Evolutionary conservation across 2,329 filamentous ascomycete genomes (phyloP).

Genomic region (Monosporascus sp.): DNA sequence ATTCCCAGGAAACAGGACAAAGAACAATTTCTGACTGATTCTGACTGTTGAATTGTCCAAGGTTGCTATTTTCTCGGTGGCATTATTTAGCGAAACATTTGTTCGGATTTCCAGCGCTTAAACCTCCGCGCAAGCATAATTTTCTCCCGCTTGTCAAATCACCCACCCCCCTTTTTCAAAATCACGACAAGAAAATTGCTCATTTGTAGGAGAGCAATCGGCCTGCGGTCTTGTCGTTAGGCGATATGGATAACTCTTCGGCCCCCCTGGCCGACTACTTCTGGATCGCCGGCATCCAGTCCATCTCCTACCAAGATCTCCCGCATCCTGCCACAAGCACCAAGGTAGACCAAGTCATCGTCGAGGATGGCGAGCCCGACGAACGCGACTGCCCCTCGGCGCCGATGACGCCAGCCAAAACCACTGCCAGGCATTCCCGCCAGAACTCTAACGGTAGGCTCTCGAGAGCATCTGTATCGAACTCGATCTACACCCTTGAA

Average conservation of each 20-base stretch:
- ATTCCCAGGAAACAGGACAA: neutral
- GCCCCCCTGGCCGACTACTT: constrained; percentile 69
- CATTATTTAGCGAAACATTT: neutral
- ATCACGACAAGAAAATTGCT: no score
- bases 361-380: constrained; percentile 56
- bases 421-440: constrained; percentile 52
- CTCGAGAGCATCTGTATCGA: constrained; percentile 47
- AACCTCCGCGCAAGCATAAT: no score
- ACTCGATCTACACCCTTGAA: constrained; percentile 50
- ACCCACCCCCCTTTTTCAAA: no score
- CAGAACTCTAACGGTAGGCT: constrained; percentile 55
- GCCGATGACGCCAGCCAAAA: constrained; percentile 24
- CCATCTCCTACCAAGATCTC: constrained; percentile 58
- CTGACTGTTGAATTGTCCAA: neutral
- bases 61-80: neutral
- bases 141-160: no score
- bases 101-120: neutral
- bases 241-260: constrained; percentile 56
- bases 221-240: constrained; percentile 11
- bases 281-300: constrained; percentile 69
- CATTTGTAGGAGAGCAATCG: no score
- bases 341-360: constrained; percentile 53
- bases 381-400: constrained; percentile 29
- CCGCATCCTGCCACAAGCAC: constrained; percentile 31
- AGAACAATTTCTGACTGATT: neutral